Conservation (phyloP, 371 early-diverging fungal species). For the Mucor mucedo region DNA sequence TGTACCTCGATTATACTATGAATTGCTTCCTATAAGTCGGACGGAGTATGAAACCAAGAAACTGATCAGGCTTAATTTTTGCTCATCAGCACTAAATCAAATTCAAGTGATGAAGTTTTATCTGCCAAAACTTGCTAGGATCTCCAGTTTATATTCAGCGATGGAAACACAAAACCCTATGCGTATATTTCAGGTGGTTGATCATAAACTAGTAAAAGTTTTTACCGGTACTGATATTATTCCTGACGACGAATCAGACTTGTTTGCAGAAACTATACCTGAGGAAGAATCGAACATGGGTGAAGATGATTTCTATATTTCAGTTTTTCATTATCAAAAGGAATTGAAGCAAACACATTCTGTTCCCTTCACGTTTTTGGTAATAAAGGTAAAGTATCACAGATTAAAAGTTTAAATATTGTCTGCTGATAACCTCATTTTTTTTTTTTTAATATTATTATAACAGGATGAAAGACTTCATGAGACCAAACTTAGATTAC, state of each 20-base stretch:
- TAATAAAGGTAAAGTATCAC: conserved; percentile 43
- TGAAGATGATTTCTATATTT: conserved; percentile 46
- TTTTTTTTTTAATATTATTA: not conserved
- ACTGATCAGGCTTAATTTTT: conserved; percentile 52
- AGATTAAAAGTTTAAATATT: conserved; percentile 11
- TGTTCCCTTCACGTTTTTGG: conserved; percentile 75
- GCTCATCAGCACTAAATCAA: conserved; percentile 28
- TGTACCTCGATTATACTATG: conserved; percentile 62
- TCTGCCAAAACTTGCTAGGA: not conserved
- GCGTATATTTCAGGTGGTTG: not conserved
- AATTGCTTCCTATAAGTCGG: conserved; percentile 73
- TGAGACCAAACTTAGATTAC: conserved; percentile 69
- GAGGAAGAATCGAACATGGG: conserved; percentile 52
- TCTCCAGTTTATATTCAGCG: too few species aligned
- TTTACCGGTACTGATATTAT: not conserved
- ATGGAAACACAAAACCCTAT: not conserved
- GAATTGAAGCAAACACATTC: conserved; percentile 70
- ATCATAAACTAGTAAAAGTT: not conserved
- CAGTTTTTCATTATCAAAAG: conserved; percentile 73
- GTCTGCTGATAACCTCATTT: conserved; percentile 9
- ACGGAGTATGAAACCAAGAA: conserved; percentile 76
- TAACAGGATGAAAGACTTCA: conserved; percentile 63
- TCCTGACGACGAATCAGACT: not conserved
- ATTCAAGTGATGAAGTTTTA: not conserved
- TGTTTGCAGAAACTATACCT: conserved; percentile 38